Evolutionary conservation across 257 asterid species (phyloP).

Genomic region (Ophiorrhiza pumila): DNA sequence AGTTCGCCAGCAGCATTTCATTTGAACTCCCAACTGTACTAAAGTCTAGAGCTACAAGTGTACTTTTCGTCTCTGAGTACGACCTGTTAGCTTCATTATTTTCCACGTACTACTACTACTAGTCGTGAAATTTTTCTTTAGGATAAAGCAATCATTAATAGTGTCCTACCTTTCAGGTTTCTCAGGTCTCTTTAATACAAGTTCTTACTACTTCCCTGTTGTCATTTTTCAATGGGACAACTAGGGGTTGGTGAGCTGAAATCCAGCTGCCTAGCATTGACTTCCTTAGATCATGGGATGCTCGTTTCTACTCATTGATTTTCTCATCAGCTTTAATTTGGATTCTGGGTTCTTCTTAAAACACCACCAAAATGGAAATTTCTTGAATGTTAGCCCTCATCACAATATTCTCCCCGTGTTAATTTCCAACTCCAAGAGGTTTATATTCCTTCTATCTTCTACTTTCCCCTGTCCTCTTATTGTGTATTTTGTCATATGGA

Average conservation of each 20-base stretch:
- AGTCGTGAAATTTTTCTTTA: background rate
- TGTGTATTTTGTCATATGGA: background rate
- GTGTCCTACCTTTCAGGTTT: background rate
- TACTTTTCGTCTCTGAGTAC: constrained; percentile 16
- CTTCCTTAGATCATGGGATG: constrained; percentile 55
- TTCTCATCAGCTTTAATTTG: background rate
- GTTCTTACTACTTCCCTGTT: background rate
- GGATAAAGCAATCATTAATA: constrained; percentile 19
- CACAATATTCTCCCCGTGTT: constrained; percentile 3
- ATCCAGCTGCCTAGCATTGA: constrained; percentile 79
- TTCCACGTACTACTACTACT: background rate
- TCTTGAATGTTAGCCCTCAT: constrained; percentile 19
- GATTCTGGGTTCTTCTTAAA: constrained; percentile 22
- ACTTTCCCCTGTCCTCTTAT: background rate
- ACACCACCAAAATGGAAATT: constrained; percentile 6
- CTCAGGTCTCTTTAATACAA: background rate
- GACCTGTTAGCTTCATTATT: constrained; percentile 21
- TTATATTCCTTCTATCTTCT: constrained; percentile 3
- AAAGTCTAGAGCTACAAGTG: background rate
- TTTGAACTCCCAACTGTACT: background rate
- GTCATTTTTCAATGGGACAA: constrained; percentile 31
- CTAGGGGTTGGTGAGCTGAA: constrained; percentile 57
- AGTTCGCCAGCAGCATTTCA: background rate
- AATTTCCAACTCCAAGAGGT: constrained; percentile 25
- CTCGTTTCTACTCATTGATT: constrained; percentile 44